phyloP scores from a whole-genome alignment of 2,329 filamentous ascomycete species.

The Microdochium bolleyi region DNA sequence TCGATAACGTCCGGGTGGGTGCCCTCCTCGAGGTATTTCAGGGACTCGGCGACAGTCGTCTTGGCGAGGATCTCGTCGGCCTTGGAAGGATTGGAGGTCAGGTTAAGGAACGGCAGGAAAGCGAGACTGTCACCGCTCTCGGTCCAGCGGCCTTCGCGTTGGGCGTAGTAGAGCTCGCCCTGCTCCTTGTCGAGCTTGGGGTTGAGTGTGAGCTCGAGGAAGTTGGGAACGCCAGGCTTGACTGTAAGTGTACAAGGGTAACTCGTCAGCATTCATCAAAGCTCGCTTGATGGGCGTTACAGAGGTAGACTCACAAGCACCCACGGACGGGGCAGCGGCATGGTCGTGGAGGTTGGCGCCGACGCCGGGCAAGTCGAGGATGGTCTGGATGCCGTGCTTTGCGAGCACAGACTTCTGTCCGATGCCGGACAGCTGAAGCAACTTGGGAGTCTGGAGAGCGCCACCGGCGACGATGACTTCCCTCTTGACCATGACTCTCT shows the following conservation, averaged over 20 bases:
- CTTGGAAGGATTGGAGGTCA: not conserved
- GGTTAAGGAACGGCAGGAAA: not conserved
- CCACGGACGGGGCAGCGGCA: slow-evolving; percentile 6
- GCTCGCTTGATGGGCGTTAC: not conserved
- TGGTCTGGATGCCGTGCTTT: slow-evolving; percentile 30
- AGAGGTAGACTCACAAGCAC: not conserved
- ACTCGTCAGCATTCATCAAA: not conserved
- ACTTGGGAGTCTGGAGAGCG: slow-evolving; percentile 39
- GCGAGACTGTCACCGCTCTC: slow-evolving; percentile 1
- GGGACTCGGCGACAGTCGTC: not conserved
- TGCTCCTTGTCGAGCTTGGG: slow-evolving; percentile 9
- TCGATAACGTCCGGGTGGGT: slow-evolving; percentile 1
- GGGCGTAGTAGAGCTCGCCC: slow-evolving; percentile 1
- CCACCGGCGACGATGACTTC: slow-evolving; percentile 42
- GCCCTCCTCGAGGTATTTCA: not conserved
- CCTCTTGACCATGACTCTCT: slow-evolving; percentile 26
- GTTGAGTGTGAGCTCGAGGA: slow-evolving; percentile 4
- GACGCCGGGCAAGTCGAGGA: slow-evolving; percentile 38
- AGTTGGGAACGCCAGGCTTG: slow-evolving; percentile 9
- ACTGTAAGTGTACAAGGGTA: not conserved
- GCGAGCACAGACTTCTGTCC: slow-evolving; percentile 30
- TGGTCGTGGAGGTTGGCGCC: slow-evolving; percentile 47
- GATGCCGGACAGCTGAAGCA: slow-evolving; percentile 46
- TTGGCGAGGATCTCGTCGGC: not conserved
- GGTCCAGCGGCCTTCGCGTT: slow-evolving; percentile 2